Evolutionary conservation across 306 rosid genomes (phyloP), one percentile per base, ranked within the genome.

Genomic region (Alnus glutinosa): DNA sequence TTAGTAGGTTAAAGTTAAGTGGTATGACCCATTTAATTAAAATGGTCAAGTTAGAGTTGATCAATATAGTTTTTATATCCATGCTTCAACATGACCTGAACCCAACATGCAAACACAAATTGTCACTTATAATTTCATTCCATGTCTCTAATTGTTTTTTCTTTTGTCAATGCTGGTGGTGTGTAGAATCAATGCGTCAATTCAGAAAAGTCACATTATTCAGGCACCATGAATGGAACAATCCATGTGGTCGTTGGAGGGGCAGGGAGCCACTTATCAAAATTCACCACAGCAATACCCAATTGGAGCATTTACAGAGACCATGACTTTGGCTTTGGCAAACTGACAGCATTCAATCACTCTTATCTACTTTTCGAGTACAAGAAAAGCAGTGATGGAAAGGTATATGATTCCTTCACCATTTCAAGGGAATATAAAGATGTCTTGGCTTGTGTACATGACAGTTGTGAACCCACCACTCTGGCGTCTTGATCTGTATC

Each of bases 201-300:
- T 62, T 19, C 79, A 54, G 94, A 93, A 68, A 87, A 47, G 77
- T 75, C 82, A 2, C 84, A 86, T 15, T 93, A 91, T 77, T 90
- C 93, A 0, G 94, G 96, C 1, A 55, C 63, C 1, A 84, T 88
- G 74, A 85, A 90, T 28, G 98, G 96, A 79, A 93, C 99, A 62
- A 90, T 89, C 80, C 99, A 95, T 49, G 88, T 92, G 42, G 95
- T 93, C 47, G 93, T 54, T 4, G 98, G 97, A 46, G 98, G 98
- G 10, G 98, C 85, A 30, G 98, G 97, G 47, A 83, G 90, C 72
- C 92, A 83, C 77, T 77, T 90, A 73, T 84, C 90, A 0, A 36
- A 79, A 1, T 90, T 86, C 88, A 87, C 88, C 80, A 39, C 74
- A 30, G 61, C 42, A 55, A 79, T 75, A 4, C 97, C 99, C 0